Conservation (phyloP, 176 grass and related monocot species). For the sorghum (Sorghum bicolor) region DNA sequence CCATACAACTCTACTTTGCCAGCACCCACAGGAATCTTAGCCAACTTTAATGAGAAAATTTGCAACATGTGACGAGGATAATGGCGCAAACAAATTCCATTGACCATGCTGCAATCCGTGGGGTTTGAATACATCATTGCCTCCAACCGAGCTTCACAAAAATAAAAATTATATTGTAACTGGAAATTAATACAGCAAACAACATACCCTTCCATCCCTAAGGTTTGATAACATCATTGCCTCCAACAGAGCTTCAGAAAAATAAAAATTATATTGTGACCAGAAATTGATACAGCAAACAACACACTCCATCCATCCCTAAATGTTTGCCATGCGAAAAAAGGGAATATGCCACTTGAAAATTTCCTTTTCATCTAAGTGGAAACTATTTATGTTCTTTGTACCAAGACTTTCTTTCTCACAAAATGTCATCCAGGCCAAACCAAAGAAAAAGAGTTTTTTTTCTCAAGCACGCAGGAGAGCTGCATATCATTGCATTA, state of each 20-base stretch:
- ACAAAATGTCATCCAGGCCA: no score
- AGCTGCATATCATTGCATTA: no score
- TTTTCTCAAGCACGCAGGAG: no score
- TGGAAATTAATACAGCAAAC: background rate
- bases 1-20: background rate
- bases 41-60: background rate
- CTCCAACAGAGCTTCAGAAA: background rate
- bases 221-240: background rate
- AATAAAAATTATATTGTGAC: background rate
- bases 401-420: no score
- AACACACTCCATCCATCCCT: background rate
- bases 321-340: no score
- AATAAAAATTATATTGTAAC: background rate
- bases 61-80: background rate
- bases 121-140: background rate
- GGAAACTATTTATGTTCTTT: no score
- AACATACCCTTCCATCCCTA: background rate
- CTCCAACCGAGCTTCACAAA: background rate
- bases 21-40: background rate
- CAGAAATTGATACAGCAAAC: background rate
- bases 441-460: no score
- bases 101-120: background rate
- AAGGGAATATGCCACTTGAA: no score
- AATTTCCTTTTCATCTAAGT: no score
- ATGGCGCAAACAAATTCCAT: background rate